Conservation (phyloP, 805 yeast genomes). For the Wickerhamomyces chambardii region DNA sequence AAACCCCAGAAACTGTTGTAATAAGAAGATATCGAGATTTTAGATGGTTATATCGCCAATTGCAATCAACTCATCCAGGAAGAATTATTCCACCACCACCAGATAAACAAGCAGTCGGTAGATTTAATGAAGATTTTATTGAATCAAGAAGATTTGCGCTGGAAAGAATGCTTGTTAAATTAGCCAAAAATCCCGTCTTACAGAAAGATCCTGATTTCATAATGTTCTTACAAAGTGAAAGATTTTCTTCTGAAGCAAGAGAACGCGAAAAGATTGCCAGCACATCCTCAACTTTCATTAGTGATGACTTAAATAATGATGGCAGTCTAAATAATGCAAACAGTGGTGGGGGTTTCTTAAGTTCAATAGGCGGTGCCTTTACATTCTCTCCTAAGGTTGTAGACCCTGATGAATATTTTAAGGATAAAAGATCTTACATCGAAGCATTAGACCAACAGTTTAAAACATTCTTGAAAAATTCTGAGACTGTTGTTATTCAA, state of each 20-base stretch:
- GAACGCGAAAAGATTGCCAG: conserved; percentile 50
- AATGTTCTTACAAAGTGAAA: conserved; percentile 67
- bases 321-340: conserved; percentile 20
- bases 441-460: conserved; percentile 70
- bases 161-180: conserved; percentile 77
- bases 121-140: conserved; percentile 84
- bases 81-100: conserved; percentile 92
- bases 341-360: conserved; percentile 49
- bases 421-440: conserved; percentile 56
- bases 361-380: conserved; percentile 58
- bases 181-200: conserved; percentile 45
- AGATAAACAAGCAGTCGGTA: conserved; percentile 86
- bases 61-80: conserved; percentile 85
- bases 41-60: conserved; percentile 87
- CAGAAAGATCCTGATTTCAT: conserved; percentile 69
- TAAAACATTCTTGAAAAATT: conserved; percentile 54
- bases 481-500: conserved; percentile 69
- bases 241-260: conserved; percentile 62
- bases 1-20: conserved; percentile 42
- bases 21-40: conserved; percentile 87
- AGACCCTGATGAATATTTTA: conserved; percentile 76
- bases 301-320: conserved; percentile 17
- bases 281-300: conserved; percentile 26
- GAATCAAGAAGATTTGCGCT: conserved; percentile 79
- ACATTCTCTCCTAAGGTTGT: conserved; percentile 57